These are phyloP conservation scores for Pseudomassariella vexata DNA, from an alignment of 2,329 filamentous ascomycete genomes.

Conservation along the genomic window DNA sequence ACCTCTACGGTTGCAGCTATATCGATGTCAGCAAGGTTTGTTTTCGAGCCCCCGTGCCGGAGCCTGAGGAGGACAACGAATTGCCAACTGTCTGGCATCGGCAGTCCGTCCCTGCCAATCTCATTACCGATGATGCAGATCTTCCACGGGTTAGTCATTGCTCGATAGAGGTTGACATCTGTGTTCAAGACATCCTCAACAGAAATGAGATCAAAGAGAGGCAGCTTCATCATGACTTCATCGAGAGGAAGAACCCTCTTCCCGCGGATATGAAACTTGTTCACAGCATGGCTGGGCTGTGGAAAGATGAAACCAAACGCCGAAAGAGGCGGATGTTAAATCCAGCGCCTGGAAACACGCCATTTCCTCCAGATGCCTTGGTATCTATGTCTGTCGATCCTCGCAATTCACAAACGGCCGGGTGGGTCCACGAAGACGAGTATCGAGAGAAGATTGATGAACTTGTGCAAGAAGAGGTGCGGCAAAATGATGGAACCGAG, in stretches of 20 bases:
- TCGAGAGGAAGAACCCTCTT: slow-evolving; percentile 62
- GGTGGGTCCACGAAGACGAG: slow-evolving; percentile 91
- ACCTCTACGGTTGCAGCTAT: slow-evolving; percentile 89
- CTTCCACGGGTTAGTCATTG: slow-evolving; percentile 82
- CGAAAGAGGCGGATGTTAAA: slow-evolving; percentile 68
- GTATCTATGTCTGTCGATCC: slow-evolving; percentile 85
- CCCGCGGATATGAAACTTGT: slow-evolving; percentile 73
- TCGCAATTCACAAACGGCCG: slow-evolving; percentile 64
- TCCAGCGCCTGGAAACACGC: slow-evolving; percentile 59
- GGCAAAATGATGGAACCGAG: slow-evolving; percentile 33
- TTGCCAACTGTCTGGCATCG: slow-evolving; percentile 74
- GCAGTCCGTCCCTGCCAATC: slow-evolving; percentile 54
- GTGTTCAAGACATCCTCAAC: slow-evolving; percentile 83
- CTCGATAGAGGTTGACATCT: slow-evolving; percentile 82
- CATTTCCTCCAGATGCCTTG: slow-evolving; percentile 75
- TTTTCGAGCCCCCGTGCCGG: slow-evolving; percentile 73
- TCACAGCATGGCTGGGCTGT: slow-evolving; percentile 87
- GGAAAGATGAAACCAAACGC: slow-evolving; percentile 81
- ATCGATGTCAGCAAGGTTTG: slow-evolving; percentile 65
- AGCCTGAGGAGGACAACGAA: slow-evolving; percentile 54
- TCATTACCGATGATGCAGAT: slow-evolving; percentile 55
- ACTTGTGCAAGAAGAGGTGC: slow-evolving; percentile 60
- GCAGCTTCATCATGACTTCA: slow-evolving; percentile 80
- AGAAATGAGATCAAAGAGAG: slow-evolving; percentile 68
- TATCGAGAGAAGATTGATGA: slow-evolving; percentile 60